These are phyloP conservation scores for Neoascochyta sp. DNA, from an alignment of 2,329 filamentous ascomycete genomes.

Conservation along the genomic window DNA sequence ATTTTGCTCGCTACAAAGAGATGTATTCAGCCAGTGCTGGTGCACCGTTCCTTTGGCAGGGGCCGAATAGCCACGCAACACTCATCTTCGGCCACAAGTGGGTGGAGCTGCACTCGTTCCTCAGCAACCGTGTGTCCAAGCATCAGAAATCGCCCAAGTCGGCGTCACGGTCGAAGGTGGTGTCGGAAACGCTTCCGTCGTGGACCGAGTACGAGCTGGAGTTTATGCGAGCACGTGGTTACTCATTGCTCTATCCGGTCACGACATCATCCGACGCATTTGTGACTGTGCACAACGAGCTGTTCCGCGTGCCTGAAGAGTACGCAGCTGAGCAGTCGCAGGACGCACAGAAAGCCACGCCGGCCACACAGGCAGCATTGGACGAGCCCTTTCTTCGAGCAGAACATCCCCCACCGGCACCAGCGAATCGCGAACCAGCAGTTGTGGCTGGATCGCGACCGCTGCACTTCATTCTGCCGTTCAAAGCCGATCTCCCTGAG, in stretches of 20 bases:
- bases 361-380: conserved; percentile 9
- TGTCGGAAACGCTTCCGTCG: conserved; percentile 67
- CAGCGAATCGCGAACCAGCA: conserved; percentile 36
- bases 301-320: conserved; percentile 70
- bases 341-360: conserved; percentile 3
- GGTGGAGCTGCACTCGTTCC: conserved; percentile 78
- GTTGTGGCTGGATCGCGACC: conserved; percentile 50
- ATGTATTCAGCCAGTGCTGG: conserved; percentile 26
- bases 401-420: conserved; percentile 32
- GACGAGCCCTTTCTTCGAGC: conserved; percentile 39
- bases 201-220: conserved; percentile 78
- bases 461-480: conserved; percentile 47
- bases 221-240: conserved; percentile 71
- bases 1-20: conserved; percentile 26
- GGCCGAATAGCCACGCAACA: conserved; percentile 75
- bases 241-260: conserved; percentile 75
- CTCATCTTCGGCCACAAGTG: conserved; percentile 84
- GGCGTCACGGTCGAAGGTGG: conserved; percentile 33
- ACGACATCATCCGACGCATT: conserved; percentile 51
- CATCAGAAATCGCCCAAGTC: conserved; percentile 20
- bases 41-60: conserved; percentile 77
- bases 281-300: conserved; percentile 72
- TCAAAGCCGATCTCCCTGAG: conserved; percentile 47
- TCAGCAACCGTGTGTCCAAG: conserved; percentile 58
- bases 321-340: conserved; percentile 26